Base-by-base conservation (phyloP, 495 filamentous ascomycete genomes). In the Aspergillus panamensis region DNA sequence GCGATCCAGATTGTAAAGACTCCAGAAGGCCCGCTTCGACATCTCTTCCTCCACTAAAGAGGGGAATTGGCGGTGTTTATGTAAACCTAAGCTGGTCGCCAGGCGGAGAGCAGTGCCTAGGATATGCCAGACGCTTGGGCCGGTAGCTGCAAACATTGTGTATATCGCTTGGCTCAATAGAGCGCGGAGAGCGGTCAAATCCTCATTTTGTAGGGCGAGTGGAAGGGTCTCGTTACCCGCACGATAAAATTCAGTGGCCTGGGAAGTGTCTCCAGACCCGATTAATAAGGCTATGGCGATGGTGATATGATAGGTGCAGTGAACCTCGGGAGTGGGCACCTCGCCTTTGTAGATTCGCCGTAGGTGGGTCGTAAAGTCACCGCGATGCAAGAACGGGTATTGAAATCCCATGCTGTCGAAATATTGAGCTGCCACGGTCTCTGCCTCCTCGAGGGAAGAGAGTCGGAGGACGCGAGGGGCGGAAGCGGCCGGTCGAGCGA, bases 41-140 rank as follows among this genome's bases (percentile, higher is more conserved):
- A 80, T 77, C 51, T 82, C 79, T 19, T 80, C 67, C 35, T 74
- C 71, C 1, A 67, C 60, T 33, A 74, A 47, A 42, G 63, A 77
- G 9, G 62, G 49, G 29, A 67, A 67, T 0, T 75, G 61, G 17
- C 77, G 71, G 19, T 69, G 66, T 42, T 80, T 78, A 51, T 82
- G 79, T 8, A 82, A 45, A 6, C 79, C 78, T 19, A 82, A 64
- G 57, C 79, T 80, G 9, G 75, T 76, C 1, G 78, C 71, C 9
- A 82, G 66, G 8, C 78, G 72, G 60, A 81, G 57, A 6, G 77
- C 71, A 0, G 76, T 67, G 20, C 79, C 79, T 55, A 82, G 58
- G 13, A 82, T 68, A 65, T 82, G 79, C 79, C 79, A 82, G 13
- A 82, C 74, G 44, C 79, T 79, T 0, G 79, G 79, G 0, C 76